A percentile compares a stretch with the other conserved stretches of the same genome.
Evolutionary conservation across 192 early-diverging fungal genomes (phyloP).

Genomic region (Coemansia sp.): DNA sequence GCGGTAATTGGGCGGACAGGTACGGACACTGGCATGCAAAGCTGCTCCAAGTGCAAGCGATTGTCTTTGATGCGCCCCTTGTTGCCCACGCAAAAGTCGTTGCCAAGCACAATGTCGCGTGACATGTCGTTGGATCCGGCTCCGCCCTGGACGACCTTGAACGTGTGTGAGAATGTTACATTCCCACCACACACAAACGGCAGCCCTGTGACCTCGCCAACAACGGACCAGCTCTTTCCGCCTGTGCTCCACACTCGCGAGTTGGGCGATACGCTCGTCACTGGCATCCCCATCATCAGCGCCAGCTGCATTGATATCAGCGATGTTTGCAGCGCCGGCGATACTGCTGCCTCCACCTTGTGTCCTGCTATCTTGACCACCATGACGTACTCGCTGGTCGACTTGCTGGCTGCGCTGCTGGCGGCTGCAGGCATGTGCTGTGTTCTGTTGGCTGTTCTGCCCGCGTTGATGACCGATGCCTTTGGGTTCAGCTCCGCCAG

Average conservation of each 20-base stretch:
- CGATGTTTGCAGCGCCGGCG: constrained; percentile 43
- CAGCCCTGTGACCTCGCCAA: constrained; percentile 38
- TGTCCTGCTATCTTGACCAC: constrained; percentile 29
- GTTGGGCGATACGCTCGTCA: constrained; percentile 19
- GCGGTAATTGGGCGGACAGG: constrained; percentile 46
- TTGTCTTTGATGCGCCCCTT: constrained; percentile 53
- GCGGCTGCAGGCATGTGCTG: constrained; percentile 21
- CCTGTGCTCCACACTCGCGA: constrained; percentile 42
- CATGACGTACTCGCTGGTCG: constrained; percentile 27
- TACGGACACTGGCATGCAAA: constrained; percentile 45
- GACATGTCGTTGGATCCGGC: constrained; percentile 35
- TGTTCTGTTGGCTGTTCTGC: neutral
- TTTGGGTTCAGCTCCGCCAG: constrained; percentile 24
- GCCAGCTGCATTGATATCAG: constrained; percentile 45
- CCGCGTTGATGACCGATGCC: constrained; percentile 18
- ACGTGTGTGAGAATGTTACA: constrained; percentile 48
- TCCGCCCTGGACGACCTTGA: constrained; percentile 38
- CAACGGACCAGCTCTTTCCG: constrained; percentile 42
- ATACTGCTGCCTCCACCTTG: constrained; percentile 36
- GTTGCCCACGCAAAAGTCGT: constrained; percentile 52
- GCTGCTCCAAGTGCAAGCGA: constrained; percentile 42
- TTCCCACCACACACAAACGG: constrained; percentile 55
- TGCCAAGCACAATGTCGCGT: constrained; percentile 44
- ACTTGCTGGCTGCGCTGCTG: neutral
- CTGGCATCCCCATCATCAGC: constrained; percentile 25